Percentiles rank a stretch among this genome's conserved stretches.
These are phyloP conservation scores for Bipolaris zeicola DNA, from an alignment of 2,329 filamentous ascomycete genomes.

Conservation along the genomic window DNA sequence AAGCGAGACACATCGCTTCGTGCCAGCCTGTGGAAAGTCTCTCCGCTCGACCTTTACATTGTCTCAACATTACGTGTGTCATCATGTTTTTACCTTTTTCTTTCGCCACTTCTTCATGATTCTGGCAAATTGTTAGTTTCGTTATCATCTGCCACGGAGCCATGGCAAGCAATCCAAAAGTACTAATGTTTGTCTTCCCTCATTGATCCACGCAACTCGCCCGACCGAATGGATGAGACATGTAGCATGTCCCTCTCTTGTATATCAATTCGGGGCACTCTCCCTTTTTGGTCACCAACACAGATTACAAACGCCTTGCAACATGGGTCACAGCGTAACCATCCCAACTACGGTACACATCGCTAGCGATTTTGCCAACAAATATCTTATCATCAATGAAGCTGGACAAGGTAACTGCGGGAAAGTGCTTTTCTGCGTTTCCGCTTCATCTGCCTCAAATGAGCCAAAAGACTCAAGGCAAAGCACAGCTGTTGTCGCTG, in stretches of 20 bases:
- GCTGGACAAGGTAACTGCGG: not conserved
- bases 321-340: not conserved
- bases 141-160: not conserved
- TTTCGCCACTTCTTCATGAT: not conserved
- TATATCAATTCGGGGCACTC: too few relatives aligned
- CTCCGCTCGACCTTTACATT: not conserved
- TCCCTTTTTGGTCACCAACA: not conserved
- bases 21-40: not conserved
- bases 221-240: not conserved
- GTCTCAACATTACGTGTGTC: too few relatives aligned
- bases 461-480: not conserved
- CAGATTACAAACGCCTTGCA: not conserved
- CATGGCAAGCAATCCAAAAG: not conserved
- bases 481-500: not conserved
- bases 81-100: not conserved
- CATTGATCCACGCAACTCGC: not conserved
- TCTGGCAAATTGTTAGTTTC: not conserved
- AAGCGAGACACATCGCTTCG: not conserved
- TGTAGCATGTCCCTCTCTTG: not conserved
- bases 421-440: not conserved
- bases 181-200: not conserved
- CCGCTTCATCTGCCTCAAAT: not conserved
- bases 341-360: not conserved
- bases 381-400: not conserved
- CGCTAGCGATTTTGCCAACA: not conserved